Conservation (phyloP, 192 early-diverging fungal genomes). For the Glomus cerebriforme region DNA sequence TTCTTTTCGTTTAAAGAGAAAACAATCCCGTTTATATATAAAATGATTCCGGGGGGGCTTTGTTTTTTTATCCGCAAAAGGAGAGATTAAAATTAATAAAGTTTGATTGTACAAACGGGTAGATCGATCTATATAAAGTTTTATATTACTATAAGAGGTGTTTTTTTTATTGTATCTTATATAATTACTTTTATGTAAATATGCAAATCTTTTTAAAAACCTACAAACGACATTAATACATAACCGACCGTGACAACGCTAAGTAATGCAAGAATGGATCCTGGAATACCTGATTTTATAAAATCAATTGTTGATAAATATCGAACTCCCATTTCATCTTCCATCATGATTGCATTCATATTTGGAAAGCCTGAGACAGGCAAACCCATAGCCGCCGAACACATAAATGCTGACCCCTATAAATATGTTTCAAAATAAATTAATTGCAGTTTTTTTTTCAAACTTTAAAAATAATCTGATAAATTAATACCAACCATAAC, state of each 20-base stretch:
- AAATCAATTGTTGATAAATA: constrained; percentile 87
- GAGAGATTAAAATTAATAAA: no score
- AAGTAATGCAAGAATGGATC: constrained; percentile 70
- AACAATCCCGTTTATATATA: no score
- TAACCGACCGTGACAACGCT: constrained; percentile 80
- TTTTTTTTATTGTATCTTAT: no score
- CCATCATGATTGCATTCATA: constrained; percentile 94
- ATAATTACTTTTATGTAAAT: not conserved
- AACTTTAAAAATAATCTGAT: constrained; percentile 9
- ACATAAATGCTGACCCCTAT: constrained; percentile 75
- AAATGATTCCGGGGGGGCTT: no score
- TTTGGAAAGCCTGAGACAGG: constrained; percentile 96
- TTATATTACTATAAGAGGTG: no score
- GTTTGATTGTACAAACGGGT: no score
- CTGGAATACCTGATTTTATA: constrained; percentile 76
- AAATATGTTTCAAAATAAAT: constrained; percentile 10
- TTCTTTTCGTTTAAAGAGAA: not conserved
- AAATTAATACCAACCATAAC: constrained; percentile 67
- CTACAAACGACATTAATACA: constrained; percentile 63
- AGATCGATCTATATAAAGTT: no score
- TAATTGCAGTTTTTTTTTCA: not conserved
- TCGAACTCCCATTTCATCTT: constrained; percentile 82
- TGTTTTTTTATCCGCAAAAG: no score
- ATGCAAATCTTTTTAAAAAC: constrained; percentile 40
- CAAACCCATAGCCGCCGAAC: constrained; percentile 87